Percentiles rank a stretch among this genome's conserved stretches.
Conservation (phyloP, 2,329 filamentous ascomycete genomes). For the Monilinia fructicola region DNA sequence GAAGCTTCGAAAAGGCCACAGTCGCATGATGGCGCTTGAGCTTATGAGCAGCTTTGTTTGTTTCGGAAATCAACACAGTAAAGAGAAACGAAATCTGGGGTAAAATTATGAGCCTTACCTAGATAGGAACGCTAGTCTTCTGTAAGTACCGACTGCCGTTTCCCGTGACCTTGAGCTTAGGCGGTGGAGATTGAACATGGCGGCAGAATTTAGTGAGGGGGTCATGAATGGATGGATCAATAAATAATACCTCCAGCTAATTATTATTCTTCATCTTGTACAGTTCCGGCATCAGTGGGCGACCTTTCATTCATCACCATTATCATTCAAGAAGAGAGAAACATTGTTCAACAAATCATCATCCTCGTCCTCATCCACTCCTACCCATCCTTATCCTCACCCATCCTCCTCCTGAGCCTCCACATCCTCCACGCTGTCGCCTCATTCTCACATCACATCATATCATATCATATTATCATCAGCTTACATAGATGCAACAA, state of each 20-base stretch:
- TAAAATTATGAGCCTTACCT: slow-evolving; percentile 3
- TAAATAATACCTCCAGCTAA: too few relatives aligned
- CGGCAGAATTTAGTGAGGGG: slow-evolving; percentile 17
- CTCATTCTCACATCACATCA: background rate
- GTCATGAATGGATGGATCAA: too few relatives aligned
- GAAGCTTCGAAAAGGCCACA: slow-evolving; percentile 22
- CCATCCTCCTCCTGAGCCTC: too few relatives aligned
- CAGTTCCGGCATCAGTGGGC: too few relatives aligned
- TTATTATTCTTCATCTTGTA: too few relatives aligned
- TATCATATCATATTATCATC: background rate
- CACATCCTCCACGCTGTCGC: background rate
- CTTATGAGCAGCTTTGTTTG: slow-evolving; percentile 13
- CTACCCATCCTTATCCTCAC: background rate
- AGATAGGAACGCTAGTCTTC: too few relatives aligned
- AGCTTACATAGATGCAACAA: background rate
- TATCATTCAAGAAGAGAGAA: background rate
- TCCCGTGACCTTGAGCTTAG: background rate
- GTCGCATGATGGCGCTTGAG: slow-evolving; percentile 20
- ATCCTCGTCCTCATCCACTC: too few relatives aligned
- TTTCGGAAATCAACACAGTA: background rate
- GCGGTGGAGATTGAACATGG: background rate
- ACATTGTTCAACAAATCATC: background rate
- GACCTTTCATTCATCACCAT: too few relatives aligned
- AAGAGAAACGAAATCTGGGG: slow-evolving; percentile 19
- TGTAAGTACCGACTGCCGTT: background rate